Conservation (phyloP, 805 yeast species). For the Debaryomyces tyrocola region DNA sequence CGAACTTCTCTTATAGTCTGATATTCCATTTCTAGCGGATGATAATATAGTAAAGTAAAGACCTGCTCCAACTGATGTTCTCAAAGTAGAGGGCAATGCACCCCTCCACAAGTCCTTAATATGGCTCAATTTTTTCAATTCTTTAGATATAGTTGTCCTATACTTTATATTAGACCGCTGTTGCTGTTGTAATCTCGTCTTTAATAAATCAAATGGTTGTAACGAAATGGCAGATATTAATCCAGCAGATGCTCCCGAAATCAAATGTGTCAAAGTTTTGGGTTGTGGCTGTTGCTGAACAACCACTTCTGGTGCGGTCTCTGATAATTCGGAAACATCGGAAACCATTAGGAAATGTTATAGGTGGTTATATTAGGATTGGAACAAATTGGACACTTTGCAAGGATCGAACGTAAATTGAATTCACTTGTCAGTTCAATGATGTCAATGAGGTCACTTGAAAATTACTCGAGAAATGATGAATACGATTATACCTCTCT, state of each 20-base stretch:
- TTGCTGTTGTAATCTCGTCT: conserved; percentile 73
- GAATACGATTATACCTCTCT: no score
- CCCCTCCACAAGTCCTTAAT: conserved; percentile 82
- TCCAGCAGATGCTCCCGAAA: conserved; percentile 86
- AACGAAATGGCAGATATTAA: conserved; percentile 73
- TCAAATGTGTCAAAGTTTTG: conserved; percentile 46
- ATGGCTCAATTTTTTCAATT: conserved; percentile 42
- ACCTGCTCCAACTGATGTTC: conserved; percentile 91
- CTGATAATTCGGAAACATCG: neutral
- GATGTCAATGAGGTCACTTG: no score
- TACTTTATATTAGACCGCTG: conserved; percentile 17
- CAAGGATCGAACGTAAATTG: no score
- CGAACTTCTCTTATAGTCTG: conserved; percentile 23
- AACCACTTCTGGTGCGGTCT: neutral
- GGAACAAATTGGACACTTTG: neutral
- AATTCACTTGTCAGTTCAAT: no score
- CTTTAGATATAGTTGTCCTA: conserved; percentile 35
- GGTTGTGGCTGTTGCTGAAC: neutral
- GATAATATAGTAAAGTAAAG: conserved; percentile 77
- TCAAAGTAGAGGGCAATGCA: conserved; percentile 82
- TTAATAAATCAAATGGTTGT: conserved; percentile 87
- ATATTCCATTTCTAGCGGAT: conserved; percentile 52
- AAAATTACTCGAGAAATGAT: no score
- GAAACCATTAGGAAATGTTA: neutral
- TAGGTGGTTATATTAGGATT: neutral